Evolutionary conservation across 306 rosid genomes (phyloP).

Genomic region (Trichosanthes cucumerina): DNA sequence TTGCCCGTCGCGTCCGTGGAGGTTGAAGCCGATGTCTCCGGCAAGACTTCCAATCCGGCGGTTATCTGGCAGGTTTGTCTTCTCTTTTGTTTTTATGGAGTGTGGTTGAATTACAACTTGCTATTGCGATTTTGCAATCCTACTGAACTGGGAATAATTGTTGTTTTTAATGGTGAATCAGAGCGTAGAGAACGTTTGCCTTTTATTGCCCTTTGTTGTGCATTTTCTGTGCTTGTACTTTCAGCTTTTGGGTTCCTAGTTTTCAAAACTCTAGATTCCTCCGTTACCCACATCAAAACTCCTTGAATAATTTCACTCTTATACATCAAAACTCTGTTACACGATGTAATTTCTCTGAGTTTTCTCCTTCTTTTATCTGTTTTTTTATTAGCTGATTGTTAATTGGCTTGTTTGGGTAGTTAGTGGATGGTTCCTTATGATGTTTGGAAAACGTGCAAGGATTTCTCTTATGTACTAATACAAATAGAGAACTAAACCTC

Average conservation of each 20-base stretch:
- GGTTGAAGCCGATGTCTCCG: conserved; percentile 35
- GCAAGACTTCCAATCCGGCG: conserved; percentile 62
- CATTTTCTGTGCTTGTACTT: background rate
- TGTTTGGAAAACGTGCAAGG: background rate
- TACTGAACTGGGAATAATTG: too few relatives aligned
- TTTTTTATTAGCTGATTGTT: background rate
- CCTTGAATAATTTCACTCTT: too few relatives aligned
- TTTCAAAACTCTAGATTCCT: too few relatives aligned
- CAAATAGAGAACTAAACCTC: background rate
- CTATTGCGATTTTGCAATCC: background rate
- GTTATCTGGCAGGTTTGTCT: conserved; percentile 60
- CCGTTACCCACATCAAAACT: too few relatives aligned
- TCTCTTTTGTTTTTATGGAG: background rate
- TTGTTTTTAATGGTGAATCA: too few relatives aligned
- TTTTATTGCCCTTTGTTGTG: background rate
- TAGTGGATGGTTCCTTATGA: background rate
- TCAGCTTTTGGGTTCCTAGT: background rate
- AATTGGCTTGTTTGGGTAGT: background rate
- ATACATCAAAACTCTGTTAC: too few relatives aligned
- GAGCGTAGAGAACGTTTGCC: background rate
- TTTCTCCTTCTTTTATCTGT: background rate
- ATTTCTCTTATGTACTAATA: background rate
- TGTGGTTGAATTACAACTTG: background rate
- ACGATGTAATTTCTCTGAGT: too few relatives aligned
- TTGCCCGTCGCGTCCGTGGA: conserved; percentile 31